phyloP scores from a whole-genome alignment of 2,329 filamentous ascomycete species.

The Tolypocladium ovalisporum region DNA sequence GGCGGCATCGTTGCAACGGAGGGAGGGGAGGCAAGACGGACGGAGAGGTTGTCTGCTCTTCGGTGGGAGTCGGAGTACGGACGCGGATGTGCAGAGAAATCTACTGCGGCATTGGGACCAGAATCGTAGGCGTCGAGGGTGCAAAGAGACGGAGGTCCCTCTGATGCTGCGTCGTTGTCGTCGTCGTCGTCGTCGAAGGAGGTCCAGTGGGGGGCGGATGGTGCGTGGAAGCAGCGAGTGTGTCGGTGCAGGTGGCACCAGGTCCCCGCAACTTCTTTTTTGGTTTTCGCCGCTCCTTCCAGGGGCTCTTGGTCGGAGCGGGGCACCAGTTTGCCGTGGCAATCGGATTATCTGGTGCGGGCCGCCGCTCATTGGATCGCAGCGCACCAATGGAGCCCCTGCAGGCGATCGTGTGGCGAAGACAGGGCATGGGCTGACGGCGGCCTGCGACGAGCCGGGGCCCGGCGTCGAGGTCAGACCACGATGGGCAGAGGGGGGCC shows the following conservation, averaged over 20 bases:
- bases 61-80: neutral
- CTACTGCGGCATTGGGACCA: neutral
- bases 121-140: neutral
- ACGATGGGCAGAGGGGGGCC: neutral
- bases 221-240: neutral
- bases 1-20: slow-evolving; percentile 10
- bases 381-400: neutral
- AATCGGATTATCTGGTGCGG: neutral
- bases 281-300: neutral
- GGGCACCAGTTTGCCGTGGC: neutral
- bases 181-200: too few species aligned
- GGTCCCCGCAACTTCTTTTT: neutral
- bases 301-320: neutral
- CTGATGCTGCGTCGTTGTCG: neutral
- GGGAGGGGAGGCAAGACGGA: neutral
- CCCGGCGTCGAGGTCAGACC: neutral
- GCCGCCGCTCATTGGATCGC: neutral
- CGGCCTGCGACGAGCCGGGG: neutral
- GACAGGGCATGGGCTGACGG: neutral
- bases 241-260: neutral
- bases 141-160: neutral
- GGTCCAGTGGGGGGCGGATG: too few species aligned
- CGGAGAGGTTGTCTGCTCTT: neutral
- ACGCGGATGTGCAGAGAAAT: neutral
- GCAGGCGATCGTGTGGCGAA: neutral